Percentiles rank a stretch among this genome's conserved stretches.
These are phyloP conservation scores for Mycena latifolia DNA, from an alignment of 768 basidiomycete species.

Conservation along the genomic window DNA sequence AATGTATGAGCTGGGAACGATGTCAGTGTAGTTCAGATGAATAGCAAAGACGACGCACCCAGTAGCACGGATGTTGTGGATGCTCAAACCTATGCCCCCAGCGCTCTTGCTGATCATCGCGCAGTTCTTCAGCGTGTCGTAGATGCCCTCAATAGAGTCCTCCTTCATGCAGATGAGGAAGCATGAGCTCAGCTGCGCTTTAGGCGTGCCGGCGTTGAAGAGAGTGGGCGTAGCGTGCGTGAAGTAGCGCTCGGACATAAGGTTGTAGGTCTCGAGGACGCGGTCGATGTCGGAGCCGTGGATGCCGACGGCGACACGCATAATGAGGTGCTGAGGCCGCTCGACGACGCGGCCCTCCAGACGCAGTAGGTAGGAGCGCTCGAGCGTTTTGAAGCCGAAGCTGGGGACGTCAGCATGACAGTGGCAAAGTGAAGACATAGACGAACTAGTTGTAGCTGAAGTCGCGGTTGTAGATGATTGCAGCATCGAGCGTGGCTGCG, in stretches of 20 bases:
- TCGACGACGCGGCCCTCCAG: conserved; percentile 96
- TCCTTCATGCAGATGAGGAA: conserved; percentile 99
- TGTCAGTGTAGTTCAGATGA: background rate
- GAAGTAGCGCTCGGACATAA: conserved; percentile 99
- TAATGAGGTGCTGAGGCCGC: conserved; percentile 98
- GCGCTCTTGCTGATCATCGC: conserved; percentile 99
- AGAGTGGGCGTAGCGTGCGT: conserved; percentile 98
- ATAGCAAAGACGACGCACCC: conserved; percentile 64
- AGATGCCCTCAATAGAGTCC: conserved; percentile 99
- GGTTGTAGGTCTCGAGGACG: conserved; percentile 91
- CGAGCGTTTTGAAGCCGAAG: conserved; percentile 99
- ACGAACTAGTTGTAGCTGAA: conserved; percentile 90
- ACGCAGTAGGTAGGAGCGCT: conserved; percentile 96
- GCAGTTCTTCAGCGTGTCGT: conserved; percentile 97
- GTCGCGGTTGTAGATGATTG: conserved; percentile 98
- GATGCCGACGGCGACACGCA: conserved; percentile 99
- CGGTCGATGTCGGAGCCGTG: conserved; percentile 92
- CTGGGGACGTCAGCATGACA: conserved; percentile 48
- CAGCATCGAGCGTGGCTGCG: conserved; percentile 87
- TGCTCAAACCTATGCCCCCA: conserved; percentile 96
- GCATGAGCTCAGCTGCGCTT: conserved; percentile 95
- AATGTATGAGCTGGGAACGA: conserved; percentile 85
- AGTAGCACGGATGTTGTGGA: conserved; percentile 96
- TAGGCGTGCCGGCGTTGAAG: conserved; percentile 97
- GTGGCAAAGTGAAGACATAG: background rate